Base-by-base conservation (phyloP, 2,329 filamentous ascomycete species). In the Ophiosphaerella herpotricha region DNA sequence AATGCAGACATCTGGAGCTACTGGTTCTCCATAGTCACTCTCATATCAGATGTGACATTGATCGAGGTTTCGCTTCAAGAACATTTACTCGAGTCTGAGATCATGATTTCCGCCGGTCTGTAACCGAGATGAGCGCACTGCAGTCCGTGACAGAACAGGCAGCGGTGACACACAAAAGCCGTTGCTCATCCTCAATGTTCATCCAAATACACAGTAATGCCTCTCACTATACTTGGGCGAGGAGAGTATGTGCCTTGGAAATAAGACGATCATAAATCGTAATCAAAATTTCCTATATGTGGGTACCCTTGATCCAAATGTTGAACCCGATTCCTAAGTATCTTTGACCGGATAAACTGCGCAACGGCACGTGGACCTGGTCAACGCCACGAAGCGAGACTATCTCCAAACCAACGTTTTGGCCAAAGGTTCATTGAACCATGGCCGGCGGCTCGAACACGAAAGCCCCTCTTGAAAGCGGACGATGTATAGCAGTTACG, bases 21-120 rank as follows among this genome's bases (percentile, higher is more conserved):
- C 11, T 6, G 26, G 18, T 21, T 29, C 6, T 29, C 26, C 9
- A 3, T 29, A 6, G 9, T 29, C 26, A 8, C 26, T 6, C 11
- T 29, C 26, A 3, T 11, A 29, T 29, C 7, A 11, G 6, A 29
- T 29, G 26, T 11, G 26, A 29, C 7, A 29, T 8, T 29, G 26
- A 11, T 29, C 26, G 26, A 29, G 11, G 7, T 29, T 29, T 5
- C 24, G 23, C 14, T 11, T 48, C 18, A 11, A 39, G 37, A 42
- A 35, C 39, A 48, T 31, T 26, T 51, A 18, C 29, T 49, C 7
- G 11, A 29, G 46, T 54, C 43, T 48, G 41, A 36, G 23, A 50
- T 52, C 55, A 52, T 48, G 57, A 65, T 64, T 60, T 54, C 48
- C 61, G 55, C 46, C 54, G 55, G 58, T 49, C 53, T 52, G 52